A percentile compares a stretch with the other conserved stretches of the same genome.
These are phyloP conservation scores for Teratosphaeria viscida DNA, from an alignment of 2,329 filamentous ascomycete genomes.

Conservation along the genomic window DNA sequence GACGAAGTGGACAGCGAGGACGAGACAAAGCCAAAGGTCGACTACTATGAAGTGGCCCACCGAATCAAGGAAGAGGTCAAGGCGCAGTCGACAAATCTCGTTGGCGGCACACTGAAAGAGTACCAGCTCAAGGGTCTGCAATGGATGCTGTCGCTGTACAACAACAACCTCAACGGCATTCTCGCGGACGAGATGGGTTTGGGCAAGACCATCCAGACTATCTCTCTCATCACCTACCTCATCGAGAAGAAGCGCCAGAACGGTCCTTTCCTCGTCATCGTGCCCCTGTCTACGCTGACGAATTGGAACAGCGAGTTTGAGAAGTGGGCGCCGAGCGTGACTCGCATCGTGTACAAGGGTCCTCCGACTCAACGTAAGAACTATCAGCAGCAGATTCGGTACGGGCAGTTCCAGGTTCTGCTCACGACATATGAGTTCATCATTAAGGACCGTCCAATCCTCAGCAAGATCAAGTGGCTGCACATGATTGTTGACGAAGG, in stretches of 20 bases:
- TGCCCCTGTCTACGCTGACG: conserved; percentile 89
- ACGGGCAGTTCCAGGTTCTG: conserved; percentile 89
- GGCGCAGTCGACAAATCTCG: conserved; percentile 70
- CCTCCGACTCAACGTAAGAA: conserved; percentile 78
- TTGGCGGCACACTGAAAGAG: conserved; percentile 88
- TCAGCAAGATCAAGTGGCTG: conserved; percentile 99
- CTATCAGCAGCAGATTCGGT: conserved; percentile 87
- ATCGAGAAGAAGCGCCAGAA: conserved; percentile 90
- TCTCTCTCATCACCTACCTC: conserved; percentile 91
- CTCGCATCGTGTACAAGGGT: conserved; percentile 91
- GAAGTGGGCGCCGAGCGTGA: conserved; percentile 88
- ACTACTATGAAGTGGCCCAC: conserved; percentile 98
- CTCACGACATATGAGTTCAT: conserved; percentile 99
- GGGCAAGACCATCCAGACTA: conserved; percentile 98
- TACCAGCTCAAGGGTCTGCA: conserved; percentile 98
- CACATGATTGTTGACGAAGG: conserved; percentile 99
- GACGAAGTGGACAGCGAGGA: conserved; percentile 61
- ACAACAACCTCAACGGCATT: conserved; percentile 99
- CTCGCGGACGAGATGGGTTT: conserved; percentile 99
- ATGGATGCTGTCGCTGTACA: conserved; percentile 99
- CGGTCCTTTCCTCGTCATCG: conserved; percentile 91
- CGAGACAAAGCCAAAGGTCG: conserved; percentile 66
- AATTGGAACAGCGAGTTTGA: conserved; percentile 99
- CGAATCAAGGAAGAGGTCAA: conserved; percentile 87
- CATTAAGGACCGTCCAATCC: conserved; percentile 90